A percentile compares a stretch with the other conserved stretches of the same genome.
phyloP scores from a whole-genome alignment of 768 basidiomycete species.

The Leccinum fibrillosum region DNA sequence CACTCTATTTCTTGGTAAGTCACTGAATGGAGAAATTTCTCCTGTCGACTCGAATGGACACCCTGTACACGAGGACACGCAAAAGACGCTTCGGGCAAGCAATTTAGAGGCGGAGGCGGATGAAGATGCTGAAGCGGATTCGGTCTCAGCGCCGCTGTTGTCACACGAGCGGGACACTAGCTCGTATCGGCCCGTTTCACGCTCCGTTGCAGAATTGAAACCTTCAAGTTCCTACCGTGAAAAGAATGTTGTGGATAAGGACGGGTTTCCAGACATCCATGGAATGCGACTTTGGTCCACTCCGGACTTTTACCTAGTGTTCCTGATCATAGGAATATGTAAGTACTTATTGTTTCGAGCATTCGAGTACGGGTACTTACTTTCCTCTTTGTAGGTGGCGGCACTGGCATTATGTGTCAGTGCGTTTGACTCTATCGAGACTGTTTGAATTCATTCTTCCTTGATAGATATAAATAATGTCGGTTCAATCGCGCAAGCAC shows the following conservation, averaged over 20 bases:
- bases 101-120: constrained; percentile 9
- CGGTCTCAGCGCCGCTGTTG: constrained; percentile 22
- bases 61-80: constrained; percentile 26
- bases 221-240: constrained; percentile 9
- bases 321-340: constrained; percentile 54
- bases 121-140: constrained; percentile 10
- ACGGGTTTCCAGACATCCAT: constrained; percentile 47
- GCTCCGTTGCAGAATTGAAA: constrained; percentile 24
- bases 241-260: constrained; percentile 11
- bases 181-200: constrained; percentile 17
- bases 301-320: constrained; percentile 66
- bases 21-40: constrained; percentile 28
- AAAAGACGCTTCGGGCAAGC: constrained; percentile 34
- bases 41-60: constrained; percentile 27
- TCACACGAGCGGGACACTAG: constrained; percentile 14
- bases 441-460: background rate
- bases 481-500: constrained; percentile 70
- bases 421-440: background rate
- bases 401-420: constrained; percentile 76
- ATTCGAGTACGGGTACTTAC: background rate
- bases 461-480: constrained; percentile 77
- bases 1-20: constrained; percentile 26
- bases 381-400: constrained; percentile 46
- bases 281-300: constrained; percentile 50
- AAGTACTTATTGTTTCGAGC: constrained; percentile 23